These are phyloP conservation scores for Amesomyces nigricolor DNA, from an alignment of 2,329 filamentous ascomycete species.

Conservation along the genomic window DNA sequence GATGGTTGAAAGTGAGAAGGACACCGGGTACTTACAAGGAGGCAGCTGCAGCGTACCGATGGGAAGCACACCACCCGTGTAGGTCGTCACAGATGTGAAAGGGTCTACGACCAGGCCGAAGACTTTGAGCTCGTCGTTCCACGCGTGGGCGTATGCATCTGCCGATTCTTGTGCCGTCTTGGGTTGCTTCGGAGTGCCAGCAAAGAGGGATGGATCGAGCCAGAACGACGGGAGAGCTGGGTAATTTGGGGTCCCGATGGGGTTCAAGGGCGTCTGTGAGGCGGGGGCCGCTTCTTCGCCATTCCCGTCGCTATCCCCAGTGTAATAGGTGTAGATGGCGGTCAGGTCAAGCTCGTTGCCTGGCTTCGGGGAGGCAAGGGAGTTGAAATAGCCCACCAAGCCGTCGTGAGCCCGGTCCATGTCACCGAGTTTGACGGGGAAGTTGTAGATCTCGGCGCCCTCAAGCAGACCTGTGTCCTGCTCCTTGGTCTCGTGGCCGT, in stretches of 20 bases:
- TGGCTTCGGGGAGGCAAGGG: constrained; percentile 19
- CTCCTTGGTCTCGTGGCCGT: background rate
- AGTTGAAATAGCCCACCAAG: constrained; percentile 37
- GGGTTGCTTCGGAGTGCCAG: background rate
- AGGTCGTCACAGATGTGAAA: constrained; percentile 34
- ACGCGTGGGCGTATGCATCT: too few relatives aligned
- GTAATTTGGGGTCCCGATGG: background rate
- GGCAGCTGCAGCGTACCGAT: constrained; percentile 28
- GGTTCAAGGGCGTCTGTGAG: background rate
- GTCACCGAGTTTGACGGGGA: constrained; percentile 36
- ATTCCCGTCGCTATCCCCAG: background rate
- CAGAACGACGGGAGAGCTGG: constrained; percentile 1
- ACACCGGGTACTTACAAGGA: constrained; percentile 16
- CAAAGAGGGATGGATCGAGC: background rate
- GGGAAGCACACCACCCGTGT: constrained; percentile 31
- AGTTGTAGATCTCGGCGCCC: constrained; percentile 27
- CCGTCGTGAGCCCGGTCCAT: constrained; percentile 32
- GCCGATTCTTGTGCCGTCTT: too few relatives aligned
- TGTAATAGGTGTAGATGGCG: background rate
- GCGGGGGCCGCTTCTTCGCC: background rate
- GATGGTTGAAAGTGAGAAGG: too few relatives aligned
- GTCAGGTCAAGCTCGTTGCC: constrained; percentile 18
- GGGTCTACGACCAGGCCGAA: constrained; percentile 6
- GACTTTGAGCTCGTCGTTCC: background rate
- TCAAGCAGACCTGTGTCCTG: background rate